These are phyloP conservation scores for Delonix regia DNA, from an alignment of 306 rosid species.

Conservation along the genomic window DNA sequence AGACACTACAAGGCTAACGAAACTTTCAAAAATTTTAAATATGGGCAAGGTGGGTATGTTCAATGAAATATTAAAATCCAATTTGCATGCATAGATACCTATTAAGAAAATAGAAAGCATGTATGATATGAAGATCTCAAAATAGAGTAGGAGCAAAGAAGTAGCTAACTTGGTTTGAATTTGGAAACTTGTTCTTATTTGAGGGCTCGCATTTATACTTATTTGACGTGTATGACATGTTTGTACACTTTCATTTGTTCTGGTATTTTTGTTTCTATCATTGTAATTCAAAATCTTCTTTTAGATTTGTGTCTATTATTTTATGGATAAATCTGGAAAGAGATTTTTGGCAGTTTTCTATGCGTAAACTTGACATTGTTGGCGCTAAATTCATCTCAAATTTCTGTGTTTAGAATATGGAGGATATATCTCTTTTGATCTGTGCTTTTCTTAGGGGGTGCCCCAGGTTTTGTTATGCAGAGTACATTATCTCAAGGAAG, in stretches of 20 bases:
- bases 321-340: constrained; percentile 21
- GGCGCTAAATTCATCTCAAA: constrained; percentile 1
- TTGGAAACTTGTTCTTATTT: too few species aligned
- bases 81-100: background rate
- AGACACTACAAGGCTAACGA: background rate
- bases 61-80: background rate
- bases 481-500: constrained; percentile 82
- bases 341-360: background rate
- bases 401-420: constrained; percentile 7
- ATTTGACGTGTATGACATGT: background rate
- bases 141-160: background rate
- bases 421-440: constrained; percentile 36
- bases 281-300: constrained; percentile 1
- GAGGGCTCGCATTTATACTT: background rate
- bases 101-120: background rate
- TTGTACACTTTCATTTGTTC: background rate
- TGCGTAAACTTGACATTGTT: background rate
- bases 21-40: background rate
- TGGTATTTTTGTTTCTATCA: background rate
- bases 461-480: constrained; percentile 87
- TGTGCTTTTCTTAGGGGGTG: constrained; percentile 73
- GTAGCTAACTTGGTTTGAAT: background rate
- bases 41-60: background rate
- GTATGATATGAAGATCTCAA: background rate
- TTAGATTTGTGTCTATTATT: constrained; percentile 8